Evolutionary conservation across 2,329 filamentous ascomycete species (phyloP).

Genomic region (Pseudocercospora pini-densiflorae): DNA sequence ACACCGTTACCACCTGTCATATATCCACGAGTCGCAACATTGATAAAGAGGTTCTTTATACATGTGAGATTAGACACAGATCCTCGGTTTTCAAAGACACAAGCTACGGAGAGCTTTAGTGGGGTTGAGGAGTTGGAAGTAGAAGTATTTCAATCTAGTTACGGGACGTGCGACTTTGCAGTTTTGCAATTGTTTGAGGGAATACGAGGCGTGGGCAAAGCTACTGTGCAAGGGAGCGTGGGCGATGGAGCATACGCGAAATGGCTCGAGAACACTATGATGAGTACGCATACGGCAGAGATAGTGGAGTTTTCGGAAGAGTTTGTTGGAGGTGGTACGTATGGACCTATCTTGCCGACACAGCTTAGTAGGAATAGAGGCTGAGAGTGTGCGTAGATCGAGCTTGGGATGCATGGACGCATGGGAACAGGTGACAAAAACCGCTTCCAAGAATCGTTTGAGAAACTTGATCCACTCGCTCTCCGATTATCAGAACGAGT

Average conservation of each 20-base stretch:
- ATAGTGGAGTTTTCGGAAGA: constrained; percentile 32
- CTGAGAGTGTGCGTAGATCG: neutral
- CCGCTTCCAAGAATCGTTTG: neutral
- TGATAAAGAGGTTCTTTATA: constrained; percentile 52
- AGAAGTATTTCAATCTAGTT: constrained; percentile 55
- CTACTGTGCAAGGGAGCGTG: constrained; percentile 49
- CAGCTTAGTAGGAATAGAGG: neutral
- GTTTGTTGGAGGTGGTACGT: constrained; percentile 25
- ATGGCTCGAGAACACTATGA: constrained; percentile 53
- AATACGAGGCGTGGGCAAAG: constrained; percentile 50
- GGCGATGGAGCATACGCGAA: constrained; percentile 46
- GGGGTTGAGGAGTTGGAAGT: constrained; percentile 54
- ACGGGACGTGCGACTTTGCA: constrained; percentile 47
- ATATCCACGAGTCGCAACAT: constrained; percentile 34
- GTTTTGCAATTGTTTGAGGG: constrained; percentile 52
- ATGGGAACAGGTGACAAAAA: neutral
- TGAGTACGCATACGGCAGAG: constrained; percentile 40
- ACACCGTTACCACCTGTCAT: constrained; percentile 41
- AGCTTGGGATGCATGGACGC: constrained; percentile 12
- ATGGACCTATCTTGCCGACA: neutral
- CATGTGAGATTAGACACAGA: constrained; percentile 56
- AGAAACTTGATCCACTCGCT: neutral
- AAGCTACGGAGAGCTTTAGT: constrained; percentile 50
- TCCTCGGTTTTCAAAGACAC: constrained; percentile 47
- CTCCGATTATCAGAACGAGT: neutral